Conservation (phyloP, 805 yeast genomes). For the Zygosaccharomyces siamensis region DNA sequence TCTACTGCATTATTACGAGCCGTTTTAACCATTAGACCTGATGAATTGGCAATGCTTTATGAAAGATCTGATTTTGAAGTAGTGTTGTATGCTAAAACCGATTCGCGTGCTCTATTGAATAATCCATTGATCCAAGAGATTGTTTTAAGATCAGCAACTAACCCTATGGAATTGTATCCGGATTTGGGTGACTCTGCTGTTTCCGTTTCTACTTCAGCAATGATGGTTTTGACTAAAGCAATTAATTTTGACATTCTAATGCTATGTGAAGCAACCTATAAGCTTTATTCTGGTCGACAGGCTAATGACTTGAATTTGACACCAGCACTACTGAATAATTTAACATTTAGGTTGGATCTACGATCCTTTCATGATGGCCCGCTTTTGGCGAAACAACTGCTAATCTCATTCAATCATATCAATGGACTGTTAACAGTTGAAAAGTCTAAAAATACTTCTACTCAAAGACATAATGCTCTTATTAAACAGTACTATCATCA, state of each 20-base stretch:
- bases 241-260: slow-evolving; percentile 45
- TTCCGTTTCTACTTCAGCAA: slow-evolving; percentile 35
- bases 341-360: slow-evolving; percentile 25
- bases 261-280: slow-evolving; percentile 39
- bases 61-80: slow-evolving; percentile 33
- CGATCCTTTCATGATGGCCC: slow-evolving; percentile 33
- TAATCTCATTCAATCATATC: slow-evolving; percentile 30
- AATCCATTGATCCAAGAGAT: slow-evolving; percentile 34
- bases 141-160: slow-evolving; percentile 32
- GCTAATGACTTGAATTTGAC: slow-evolving; percentile 31
- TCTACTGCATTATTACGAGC: slow-evolving; percentile 35
- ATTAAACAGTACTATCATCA: slow-evolving; percentile 28
- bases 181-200: slow-evolving; percentile 29
- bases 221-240: slow-evolving; percentile 39
- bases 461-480: slow-evolving; percentile 26
- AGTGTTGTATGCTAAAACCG: slow-evolving; percentile 43
- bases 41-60: slow-evolving; percentile 28
- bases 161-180: slow-evolving; percentile 30
- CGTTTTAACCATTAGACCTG: slow-evolving; percentile 27
- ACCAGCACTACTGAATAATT: slow-evolving; percentile 30
- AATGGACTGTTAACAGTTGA: slow-evolving; percentile 30
- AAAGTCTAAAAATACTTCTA: slow-evolving; percentile 18
- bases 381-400: slow-evolving; percentile 27
- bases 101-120: slow-evolving; percentile 44
- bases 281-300: slow-evolving; percentile 31